Evolutionary conservation across 768 basidiomycete species (phyloP), one percentile per base, ranked within the genome.

Genomic region (Coprinellus aureogranulatus): DNA sequence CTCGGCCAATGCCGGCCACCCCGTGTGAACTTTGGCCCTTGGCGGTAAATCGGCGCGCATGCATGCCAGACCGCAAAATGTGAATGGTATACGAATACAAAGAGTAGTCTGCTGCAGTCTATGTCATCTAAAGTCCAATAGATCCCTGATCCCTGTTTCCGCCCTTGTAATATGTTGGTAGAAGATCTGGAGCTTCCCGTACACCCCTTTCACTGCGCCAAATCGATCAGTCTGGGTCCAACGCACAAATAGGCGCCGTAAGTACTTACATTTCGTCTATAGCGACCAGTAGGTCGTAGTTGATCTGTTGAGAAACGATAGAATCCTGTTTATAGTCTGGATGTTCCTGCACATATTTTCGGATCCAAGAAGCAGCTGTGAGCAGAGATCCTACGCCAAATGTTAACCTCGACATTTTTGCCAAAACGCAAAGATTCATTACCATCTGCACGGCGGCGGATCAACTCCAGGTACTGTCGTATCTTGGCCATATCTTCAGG

Each of bases 281-380:
- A 2, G 92, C 91, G 45, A 86, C 79, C 68, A 97, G 78, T 26
- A 99, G 81, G 73, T 99, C 97, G 68, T 95, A 97, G 67, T 94
- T 97, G 67, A 98, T 93, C 72, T 90, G 87, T 65, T 92, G 82
- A 51, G 80, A 89, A 20, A 99, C 92, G 51, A 90, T 88, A n/a
- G 94, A 96, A 73, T 99, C 94, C 50, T 84, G 81, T 70, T 89
- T 88, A 76, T 99, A 99, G n/a, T 76, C 81, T 8, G 95, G 92
- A 70, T 99, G 97, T 1, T 86, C 81, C 25, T 86, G 85, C 42
- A 99, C 90, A 72, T 98, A 98, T 47, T 89, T 81, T 34, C 97
- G 84, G 56, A 97, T 94, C 94, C 94, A 99, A 3, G 86, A 85
- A 11, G 97, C 97, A 6, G 92, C 84, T 0, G 97, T 98, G 68